phyloP scores from a whole-genome alignment of 2,329 filamentous ascomycete species.

The Stachybotrys elegans region DNA sequence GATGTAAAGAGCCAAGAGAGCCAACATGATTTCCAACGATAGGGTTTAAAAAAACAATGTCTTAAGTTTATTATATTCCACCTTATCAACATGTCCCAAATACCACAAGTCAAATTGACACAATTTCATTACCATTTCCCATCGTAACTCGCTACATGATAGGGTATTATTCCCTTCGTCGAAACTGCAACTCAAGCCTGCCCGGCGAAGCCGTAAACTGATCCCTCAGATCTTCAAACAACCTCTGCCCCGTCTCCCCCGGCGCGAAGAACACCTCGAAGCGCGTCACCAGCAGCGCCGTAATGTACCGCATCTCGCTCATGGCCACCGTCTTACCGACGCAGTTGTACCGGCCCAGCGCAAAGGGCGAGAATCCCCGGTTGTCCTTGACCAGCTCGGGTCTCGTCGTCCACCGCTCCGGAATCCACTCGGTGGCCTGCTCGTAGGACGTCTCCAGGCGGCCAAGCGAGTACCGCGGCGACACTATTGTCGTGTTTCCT shows the following conservation, averaged over 20 bases:
- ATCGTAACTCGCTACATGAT: too few relatives aligned
- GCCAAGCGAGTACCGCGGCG: background rate
- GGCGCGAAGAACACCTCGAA: background rate
- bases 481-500: slow-evolving; percentile 10
- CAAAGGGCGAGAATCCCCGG: slow-evolving; percentile 9
- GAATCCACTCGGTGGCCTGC: slow-evolving; percentile 12
- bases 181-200: background rate
- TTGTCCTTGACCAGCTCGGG: slow-evolving; percentile 14
- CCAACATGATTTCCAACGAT: too few relatives aligned
- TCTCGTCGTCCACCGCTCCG: slow-evolving; percentile 16
- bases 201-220: background rate
- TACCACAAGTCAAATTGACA: too few relatives aligned
- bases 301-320: background rate
- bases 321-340: slow-evolving; percentile 8
- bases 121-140: too few relatives aligned
- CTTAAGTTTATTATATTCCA: too few relatives aligned
- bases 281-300: background rate
- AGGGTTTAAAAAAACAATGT: too few relatives aligned
- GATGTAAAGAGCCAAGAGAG: too few relatives aligned
- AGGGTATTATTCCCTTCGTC: too few relatives aligned
- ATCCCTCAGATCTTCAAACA: background rate
- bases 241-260: background rate
- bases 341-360: slow-evolving; percentile 7
- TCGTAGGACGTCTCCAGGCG: slow-evolving; percentile 8
- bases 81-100: too few relatives aligned